A percentile compares a stretch with the other conserved stretches of the same genome.
phyloP scores from a whole-genome alignment of 202 grass and related monocot species.

The Alloteropsis angusta region DNA sequence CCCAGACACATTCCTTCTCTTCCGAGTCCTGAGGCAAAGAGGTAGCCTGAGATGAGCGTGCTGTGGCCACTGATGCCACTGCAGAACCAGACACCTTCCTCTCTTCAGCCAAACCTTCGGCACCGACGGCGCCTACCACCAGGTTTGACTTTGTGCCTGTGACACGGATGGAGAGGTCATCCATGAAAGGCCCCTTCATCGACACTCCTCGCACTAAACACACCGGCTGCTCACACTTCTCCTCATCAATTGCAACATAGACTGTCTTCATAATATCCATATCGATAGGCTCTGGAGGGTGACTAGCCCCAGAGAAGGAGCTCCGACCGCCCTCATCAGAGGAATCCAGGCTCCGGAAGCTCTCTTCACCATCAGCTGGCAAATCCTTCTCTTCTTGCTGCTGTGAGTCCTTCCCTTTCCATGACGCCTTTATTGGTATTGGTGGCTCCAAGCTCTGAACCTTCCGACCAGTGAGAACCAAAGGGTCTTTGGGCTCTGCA shows the following conservation, averaged over 20 bases:
- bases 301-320: constrained; percentile 80
- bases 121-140: constrained; percentile 18
- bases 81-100: constrained; percentile 35
- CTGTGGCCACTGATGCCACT: constrained; percentile 15
- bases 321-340: constrained; percentile 53
- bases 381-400: constrained; percentile 59
- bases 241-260: constrained; percentile 77
- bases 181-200: constrained; percentile 67
- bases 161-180: constrained; percentile 56
- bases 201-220: constrained; percentile 56
- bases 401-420: constrained; percentile 49
- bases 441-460: constrained; percentile 34
- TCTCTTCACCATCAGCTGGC: constrained; percentile 49
- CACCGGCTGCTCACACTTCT: constrained; percentile 37
- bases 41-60: constrained; percentile 21
- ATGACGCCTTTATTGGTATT: constrained; percentile 43
- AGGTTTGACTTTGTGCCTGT: constrained; percentile 42
- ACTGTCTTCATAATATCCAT: constrained; percentile 91
- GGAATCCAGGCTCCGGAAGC: constrained; percentile 72
- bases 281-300: constrained; percentile 76
- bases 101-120: constrained; percentile 39
- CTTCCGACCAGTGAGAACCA: constrained; percentile 21
- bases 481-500: constrained; percentile 39
- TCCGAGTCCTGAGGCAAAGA: constrained; percentile 50
- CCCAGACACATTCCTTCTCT: constrained; percentile 96